A percentile compares a stretch with the other conserved stretches of the same genome.
These are phyloP conservation scores for Backusella luteola DNA, from an alignment of 192 early-diverging fungal genomes.

Conservation along the genomic window DNA sequence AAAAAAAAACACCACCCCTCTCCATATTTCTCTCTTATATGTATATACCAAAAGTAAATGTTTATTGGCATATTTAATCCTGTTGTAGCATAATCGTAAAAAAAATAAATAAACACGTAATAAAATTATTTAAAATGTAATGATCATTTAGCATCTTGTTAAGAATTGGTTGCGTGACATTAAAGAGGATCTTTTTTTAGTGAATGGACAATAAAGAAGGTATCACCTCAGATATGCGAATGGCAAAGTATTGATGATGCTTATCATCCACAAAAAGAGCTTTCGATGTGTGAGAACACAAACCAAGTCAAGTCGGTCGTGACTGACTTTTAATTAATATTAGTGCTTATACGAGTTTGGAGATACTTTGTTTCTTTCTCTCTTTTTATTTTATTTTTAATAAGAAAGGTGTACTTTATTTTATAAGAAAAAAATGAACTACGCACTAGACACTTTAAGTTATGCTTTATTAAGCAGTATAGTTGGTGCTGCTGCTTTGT, in stretches of 20 bases:
- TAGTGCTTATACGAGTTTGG: background rate
- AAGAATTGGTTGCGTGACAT: too few relatives aligned
- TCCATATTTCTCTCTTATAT: background rate
- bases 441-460: constrained; percentile 49
- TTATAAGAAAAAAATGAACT: constrained; percentile 17
- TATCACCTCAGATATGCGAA: too few relatives aligned
- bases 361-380: background rate
- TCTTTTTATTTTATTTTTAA: background rate
- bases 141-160: background rate
- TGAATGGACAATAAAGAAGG: too few relatives aligned
- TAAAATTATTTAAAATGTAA: background rate
- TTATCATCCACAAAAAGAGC: too few relatives aligned
- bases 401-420: background rate
- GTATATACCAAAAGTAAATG: constrained; percentile 3
- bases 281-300: too few relatives aligned
- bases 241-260: too few relatives aligned
- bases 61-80: constrained; percentile 7
- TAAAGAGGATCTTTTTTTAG: too few relatives aligned
- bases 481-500: constrained; percentile 35
- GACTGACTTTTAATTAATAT: background rate
- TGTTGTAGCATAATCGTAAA: background rate
- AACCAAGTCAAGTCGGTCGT: background rate
- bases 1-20: background rate
- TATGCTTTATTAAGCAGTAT: constrained; percentile 40
- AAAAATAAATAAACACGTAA: background rate